These are phyloP conservation scores for Xylaria acuta DNA, from an alignment of 495 filamentous ascomycete genomes.

Conservation along the genomic window DNA sequence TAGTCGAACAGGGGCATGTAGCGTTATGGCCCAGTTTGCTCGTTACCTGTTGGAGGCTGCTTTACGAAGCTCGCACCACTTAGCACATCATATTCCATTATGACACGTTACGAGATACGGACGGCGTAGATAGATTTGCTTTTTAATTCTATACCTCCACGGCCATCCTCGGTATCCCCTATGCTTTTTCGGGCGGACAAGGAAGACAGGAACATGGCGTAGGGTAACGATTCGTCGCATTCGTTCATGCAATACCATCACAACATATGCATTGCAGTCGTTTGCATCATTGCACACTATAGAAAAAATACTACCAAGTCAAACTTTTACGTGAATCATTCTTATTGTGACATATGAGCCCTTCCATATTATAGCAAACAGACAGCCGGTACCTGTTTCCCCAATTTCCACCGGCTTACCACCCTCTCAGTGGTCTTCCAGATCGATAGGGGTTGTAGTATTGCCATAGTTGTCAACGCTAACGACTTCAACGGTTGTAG, in stretches of 20 bases:
- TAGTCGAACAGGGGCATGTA: not conserved
- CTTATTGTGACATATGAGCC: not conserved
- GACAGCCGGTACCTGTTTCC: not conserved
- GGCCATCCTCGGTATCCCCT: not conserved
- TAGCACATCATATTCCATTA: conserved; percentile 5
- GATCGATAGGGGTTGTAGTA: not conserved
- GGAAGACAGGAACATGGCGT: conserved; percentile 5
- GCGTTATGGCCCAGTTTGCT: not conserved
- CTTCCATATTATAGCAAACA: not conserved
- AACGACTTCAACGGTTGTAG: not conserved
- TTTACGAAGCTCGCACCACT: not conserved
- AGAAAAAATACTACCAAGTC: conserved; percentile 5
- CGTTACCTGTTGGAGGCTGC: not conserved
- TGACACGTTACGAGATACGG: conserved; percentile 23
- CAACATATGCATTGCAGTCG: not conserved
- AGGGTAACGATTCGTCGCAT: not conserved
- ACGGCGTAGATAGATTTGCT: conserved; percentile 26
- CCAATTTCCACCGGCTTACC: not conserved
- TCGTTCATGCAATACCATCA: not conserved
- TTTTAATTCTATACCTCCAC: conserved; percentile 8
- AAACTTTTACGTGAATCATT: not conserved
- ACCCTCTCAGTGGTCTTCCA: not conserved
- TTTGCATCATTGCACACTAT: not conserved
- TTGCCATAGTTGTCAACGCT: not conserved
- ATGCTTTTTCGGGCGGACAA: not conserved